Evolutionary conservation across 2,329 filamentous ascomycete genomes (phyloP), one percentile per base, ranked within the genome.

Genomic region (Camillea tinctor): DNA sequence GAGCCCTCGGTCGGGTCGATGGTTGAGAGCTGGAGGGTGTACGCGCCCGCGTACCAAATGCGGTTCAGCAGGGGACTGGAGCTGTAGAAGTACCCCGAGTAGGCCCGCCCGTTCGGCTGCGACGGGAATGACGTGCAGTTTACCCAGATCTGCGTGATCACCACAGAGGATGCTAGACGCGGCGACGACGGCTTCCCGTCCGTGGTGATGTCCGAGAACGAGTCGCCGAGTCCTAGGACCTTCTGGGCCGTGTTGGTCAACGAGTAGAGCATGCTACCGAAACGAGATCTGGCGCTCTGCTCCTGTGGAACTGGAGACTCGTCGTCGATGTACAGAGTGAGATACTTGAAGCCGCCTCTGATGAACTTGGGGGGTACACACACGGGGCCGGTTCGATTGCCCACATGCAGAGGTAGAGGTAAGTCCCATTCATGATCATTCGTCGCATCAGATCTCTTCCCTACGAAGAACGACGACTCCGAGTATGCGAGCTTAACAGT

Each of bases 81-180:
- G 60, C 73, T 77, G 62, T 82, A 74, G 61, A 84, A 85, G 63
- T 84, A 84, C n/a, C 82, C 83, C 51, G 80, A 76, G 61, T 85
- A 85, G 1, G 80, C 80, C 51, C 74, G 76, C 57, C 84, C 68
- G 62, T 81, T 78, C 0, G 81, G 70, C 83, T 73, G 71, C 7
- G 68, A 75, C 4, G 77, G 77, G 55, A 77, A 77, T 0, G 76
- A 73, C 1, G 76, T 77, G 66, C 73, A 78, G 57, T 75, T 73
- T 22, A 77, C 75, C 71, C 72, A 77, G 23, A 79, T 57, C 26
- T 69, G 66, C 8, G 69, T 71, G 36, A 78, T 70, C 9, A 67
- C 64, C 21, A 77, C 70, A 17, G 64, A 66, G 6, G 73, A 71
- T 49, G 70, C 61, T n/a, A 61, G 54, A 53, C 66, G 60, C 1